Conservation (phyloP, 345 rosid genomes). For the Sonneratia alba region DNA sequence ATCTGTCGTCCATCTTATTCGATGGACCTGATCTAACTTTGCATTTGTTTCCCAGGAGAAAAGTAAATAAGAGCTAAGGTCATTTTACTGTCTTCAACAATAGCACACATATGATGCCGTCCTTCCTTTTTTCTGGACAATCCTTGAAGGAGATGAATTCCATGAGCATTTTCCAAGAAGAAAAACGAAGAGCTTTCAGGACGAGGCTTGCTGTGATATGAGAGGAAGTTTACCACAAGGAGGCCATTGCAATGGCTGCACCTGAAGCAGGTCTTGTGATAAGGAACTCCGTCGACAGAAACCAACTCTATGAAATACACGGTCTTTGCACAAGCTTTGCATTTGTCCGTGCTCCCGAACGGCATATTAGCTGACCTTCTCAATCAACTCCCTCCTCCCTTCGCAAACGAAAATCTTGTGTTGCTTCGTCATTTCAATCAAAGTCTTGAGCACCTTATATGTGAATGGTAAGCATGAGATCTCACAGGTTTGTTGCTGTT, state of each 20-base stretch:
- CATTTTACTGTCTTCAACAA: too few relatives aligned
- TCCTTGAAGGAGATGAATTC: too few relatives aligned
- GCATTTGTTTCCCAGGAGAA: too few relatives aligned
- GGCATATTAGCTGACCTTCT: background rate
- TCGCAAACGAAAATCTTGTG: background rate
- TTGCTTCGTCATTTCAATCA: background rate
- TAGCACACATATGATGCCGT: too few relatives aligned
- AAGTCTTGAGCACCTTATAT: background rate
- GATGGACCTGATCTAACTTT: too few relatives aligned
- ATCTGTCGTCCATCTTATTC: too few relatives aligned
- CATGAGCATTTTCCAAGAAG: too few relatives aligned
- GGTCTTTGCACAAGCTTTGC: constrained; percentile 79
- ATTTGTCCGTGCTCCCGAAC: constrained; percentile 65
- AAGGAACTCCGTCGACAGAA: constrained; percentile 63
- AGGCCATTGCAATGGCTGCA: constrained; percentile 77
- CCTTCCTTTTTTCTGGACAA: too few relatives aligned
- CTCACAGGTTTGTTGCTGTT: background rate
- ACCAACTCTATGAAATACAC: constrained; percentile 61
- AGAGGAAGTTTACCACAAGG: constrained; percentile 49
- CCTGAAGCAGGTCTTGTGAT: constrained; percentile 86
- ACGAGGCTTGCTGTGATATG: too few relatives aligned
- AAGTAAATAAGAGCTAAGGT: too few relatives aligned
- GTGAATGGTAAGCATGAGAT: background rate
- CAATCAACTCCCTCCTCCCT: background rate
- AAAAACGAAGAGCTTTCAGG: too few relatives aligned